phyloP scores from a whole-genome alignment of 148 eudicot species.

The Euryodendron excelsum region DNA sequence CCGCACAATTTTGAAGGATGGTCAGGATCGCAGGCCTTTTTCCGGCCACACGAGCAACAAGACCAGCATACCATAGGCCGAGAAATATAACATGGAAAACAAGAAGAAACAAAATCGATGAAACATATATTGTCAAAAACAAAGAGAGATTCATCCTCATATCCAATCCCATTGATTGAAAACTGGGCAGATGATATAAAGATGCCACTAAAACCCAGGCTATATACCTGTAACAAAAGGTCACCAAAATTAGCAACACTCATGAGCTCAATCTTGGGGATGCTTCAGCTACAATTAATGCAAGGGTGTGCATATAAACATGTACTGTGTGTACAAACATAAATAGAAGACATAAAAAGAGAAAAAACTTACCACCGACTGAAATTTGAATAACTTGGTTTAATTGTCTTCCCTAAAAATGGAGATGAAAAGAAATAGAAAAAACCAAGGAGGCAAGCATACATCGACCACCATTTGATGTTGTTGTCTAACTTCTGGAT shows the following conservation, averaged over 20 bases:
- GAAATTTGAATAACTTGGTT: constrained; percentile 96
- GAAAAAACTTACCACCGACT: constrained; percentile 74
- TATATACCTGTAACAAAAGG: constrained; percentile 63
- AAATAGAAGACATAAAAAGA: neutral
- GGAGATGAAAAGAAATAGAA: constrained; percentile 99
- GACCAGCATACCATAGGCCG: constrained; percentile 97
- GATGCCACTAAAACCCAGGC: constrained; percentile 95
- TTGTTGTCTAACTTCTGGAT: constrained; percentile 88
- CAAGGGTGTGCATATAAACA: neutral
- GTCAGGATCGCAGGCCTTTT: constrained; percentile 80
- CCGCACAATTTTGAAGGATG: constrained; percentile 94
- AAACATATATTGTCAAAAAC: constrained; percentile 79
- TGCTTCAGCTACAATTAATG: neutral
- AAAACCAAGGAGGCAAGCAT: constrained; percentile 84
- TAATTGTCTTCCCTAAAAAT: constrained; percentile 88
- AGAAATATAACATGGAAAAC: constrained; percentile 85
- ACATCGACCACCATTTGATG: constrained; percentile 99
- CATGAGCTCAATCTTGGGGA: neutral
- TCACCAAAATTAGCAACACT: constrained; percentile 8
- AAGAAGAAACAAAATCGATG: constrained; percentile 86
- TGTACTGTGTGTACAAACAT: neutral
- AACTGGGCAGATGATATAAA: constrained; percentile 95
- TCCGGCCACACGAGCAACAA: constrained; percentile 96
- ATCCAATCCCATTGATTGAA: constrained; percentile 98
- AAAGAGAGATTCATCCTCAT: constrained; percentile 96